phyloP scores from a whole-genome alignment of 768 basidiomycete species.

The Trametes punicea region DNA sequence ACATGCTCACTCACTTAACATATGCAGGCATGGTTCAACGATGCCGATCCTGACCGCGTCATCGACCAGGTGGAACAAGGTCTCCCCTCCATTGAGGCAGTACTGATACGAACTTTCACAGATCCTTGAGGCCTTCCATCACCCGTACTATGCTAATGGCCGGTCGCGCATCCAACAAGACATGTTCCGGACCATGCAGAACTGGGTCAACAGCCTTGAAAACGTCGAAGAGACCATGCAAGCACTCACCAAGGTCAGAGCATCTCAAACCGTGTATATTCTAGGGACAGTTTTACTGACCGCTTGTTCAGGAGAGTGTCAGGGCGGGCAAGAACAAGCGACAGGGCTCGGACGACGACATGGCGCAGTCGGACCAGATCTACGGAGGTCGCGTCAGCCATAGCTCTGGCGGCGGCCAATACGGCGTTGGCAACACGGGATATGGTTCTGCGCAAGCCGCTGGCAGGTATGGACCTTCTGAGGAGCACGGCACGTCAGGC shows the following conservation, averaged over 20 bases:
- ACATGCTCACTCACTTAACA: not conserved
- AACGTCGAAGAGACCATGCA: constrained; percentile 43
- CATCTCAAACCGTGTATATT: not conserved
- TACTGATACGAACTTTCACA: constrained; percentile 2
- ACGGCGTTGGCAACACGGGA: not conserved
- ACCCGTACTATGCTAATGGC: constrained; percentile 60
- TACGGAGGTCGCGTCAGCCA: constrained; percentile 18
- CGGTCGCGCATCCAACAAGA: constrained; percentile 51
- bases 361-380: constrained; percentile 17
- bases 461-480: not conserved
- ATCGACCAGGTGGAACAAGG: constrained; percentile 37
- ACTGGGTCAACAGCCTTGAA: constrained; percentile 51
- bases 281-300: not conserved
- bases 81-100: not conserved
- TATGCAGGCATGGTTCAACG: constrained; percentile 46
- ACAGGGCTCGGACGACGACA: constrained; percentile 42
- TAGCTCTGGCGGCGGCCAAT: constrained; percentile 7
- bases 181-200: constrained; percentile 56
- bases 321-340: constrained; percentile 56
- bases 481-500: not conserved
- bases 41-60: constrained; percentile 41
- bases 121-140: constrained; percentile 67
- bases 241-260: constrained; percentile 49
- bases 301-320: constrained; percentile 48
- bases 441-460: constrained; percentile 5